Conservation (phyloP, 75 land plant species). For the Azolla pinnata region DNA sequence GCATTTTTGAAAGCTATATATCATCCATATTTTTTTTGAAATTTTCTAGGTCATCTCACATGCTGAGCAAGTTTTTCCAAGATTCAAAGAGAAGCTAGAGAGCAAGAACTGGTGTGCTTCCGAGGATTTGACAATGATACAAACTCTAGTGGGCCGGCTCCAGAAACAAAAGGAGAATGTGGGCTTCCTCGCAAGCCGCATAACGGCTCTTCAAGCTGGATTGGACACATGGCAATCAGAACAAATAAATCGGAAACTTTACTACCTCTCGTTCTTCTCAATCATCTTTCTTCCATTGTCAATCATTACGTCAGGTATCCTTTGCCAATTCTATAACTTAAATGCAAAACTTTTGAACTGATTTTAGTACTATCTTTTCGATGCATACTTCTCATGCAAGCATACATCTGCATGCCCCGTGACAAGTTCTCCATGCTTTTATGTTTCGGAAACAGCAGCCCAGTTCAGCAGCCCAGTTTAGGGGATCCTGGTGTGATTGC, state of each 20-base stretch:
- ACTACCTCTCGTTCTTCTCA: conserved; percentile 81
- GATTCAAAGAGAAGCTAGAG: conserved; percentile 71
- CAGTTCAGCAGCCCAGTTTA: no score
- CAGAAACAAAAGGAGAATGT: conserved; percentile 78
- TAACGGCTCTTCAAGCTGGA: conserved; percentile 84
- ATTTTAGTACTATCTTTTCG: no score
- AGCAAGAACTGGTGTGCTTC: conserved; percentile 51
- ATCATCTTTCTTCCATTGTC: conserved; percentile 84
- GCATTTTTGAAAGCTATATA: neutral
- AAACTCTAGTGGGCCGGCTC: conserved; percentile 57
- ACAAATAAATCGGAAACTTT: conserved; percentile 81
- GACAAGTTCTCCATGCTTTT: no score
- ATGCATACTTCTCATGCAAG: no score
- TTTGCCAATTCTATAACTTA: no score
- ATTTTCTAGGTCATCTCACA: conserved; percentile 58
- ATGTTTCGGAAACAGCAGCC: no score
- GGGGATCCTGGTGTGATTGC: no score
- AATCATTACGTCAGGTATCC: conserved; percentile 70
- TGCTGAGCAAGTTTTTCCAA: conserved; percentile 86
- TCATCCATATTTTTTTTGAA: no score
- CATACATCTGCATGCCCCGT: no score
- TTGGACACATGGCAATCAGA: conserved; percentile 95
- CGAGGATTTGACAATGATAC: conserved; percentile 54
- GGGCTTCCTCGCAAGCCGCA: conserved; percentile 73
- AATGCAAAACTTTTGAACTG: no score